Evolutionary conservation across 2,329 filamentous ascomycete species (phyloP).

Genomic region (Chrysoporthe puriensis): DNA sequence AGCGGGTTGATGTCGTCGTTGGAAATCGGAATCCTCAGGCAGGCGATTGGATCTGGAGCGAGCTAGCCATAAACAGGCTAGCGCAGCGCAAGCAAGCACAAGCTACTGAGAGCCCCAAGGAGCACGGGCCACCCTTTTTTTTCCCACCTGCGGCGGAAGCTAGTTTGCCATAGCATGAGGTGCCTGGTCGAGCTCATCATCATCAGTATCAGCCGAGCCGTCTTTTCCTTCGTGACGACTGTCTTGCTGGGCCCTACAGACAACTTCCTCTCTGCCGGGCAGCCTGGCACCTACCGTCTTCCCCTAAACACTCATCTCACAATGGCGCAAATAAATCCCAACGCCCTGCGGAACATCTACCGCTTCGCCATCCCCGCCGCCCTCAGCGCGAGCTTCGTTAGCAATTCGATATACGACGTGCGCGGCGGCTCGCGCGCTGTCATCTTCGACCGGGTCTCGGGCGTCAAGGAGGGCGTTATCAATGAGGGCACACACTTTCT

Average conservation of each 20-base stretch:
- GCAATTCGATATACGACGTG: slow-evolving; percentile 93
- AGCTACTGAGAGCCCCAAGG: too few species aligned
- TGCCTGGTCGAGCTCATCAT: slow-evolving; percentile 1
- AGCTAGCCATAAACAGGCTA: slow-evolving; percentile 10
- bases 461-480: slow-evolving; percentile 89
- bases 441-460: slow-evolving; percentile 92
- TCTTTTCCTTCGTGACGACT: neutral
- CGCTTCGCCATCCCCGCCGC: slow-evolving; percentile 74
- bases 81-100: neutral
- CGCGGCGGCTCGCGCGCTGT: slow-evolving; percentile 92
- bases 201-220: neutral
- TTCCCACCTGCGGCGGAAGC: neutral
- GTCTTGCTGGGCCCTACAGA: neutral
- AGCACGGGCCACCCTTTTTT: slow-evolving; percentile 21
- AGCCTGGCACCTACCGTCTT: neutral
- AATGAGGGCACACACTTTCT: slow-evolving; percentile 98
- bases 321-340: slow-evolving; percentile 52
- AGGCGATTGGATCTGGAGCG: slow-evolving; percentile 21
- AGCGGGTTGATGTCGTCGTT: slow-evolving; percentile 31
- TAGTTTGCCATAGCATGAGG: neutral
- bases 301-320: slow-evolving; percentile 26
- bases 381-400: slow-evolving; percentile 67
- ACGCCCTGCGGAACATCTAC: slow-evolving; percentile 50
- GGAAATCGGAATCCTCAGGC: slow-evolving; percentile 30
- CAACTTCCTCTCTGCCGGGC: neutral